Percentiles rank a stretch among this genome's conserved stretches.
Evolutionary conservation across 805 yeast genomes (phyloP).

Genomic region (Dipodascopsis tothii): DNA sequence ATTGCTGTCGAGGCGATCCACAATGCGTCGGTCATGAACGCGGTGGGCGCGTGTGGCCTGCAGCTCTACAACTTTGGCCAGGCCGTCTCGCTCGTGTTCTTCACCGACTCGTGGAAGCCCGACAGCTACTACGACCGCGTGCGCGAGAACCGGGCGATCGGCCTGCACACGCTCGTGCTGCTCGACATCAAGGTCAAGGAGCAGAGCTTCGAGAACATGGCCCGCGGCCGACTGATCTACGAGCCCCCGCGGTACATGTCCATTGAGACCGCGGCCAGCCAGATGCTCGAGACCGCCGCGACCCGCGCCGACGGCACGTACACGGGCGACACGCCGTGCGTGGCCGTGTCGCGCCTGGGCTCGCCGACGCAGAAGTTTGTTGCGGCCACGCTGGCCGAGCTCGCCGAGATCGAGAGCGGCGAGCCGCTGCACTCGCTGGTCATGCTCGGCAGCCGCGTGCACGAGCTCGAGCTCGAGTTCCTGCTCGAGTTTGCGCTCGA

Average conservation of each 20-base stretch:
- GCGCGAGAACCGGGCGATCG: slow-evolving; percentile 80
- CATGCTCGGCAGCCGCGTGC: slow-evolving; percentile 84
- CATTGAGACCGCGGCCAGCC: slow-evolving; percentile 81
- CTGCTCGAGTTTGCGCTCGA: slow-evolving; percentile 68
- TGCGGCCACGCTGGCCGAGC: slow-evolving; percentile 73
- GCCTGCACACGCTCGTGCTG: slow-evolving; percentile 81
- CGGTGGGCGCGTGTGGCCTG: slow-evolving; percentile 95
- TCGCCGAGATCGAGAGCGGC: slow-evolving; percentile 81
- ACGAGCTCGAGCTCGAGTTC: slow-evolving; percentile 84
- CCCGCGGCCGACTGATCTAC: slow-evolving; percentile 81
- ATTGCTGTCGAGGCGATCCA: slow-evolving; percentile 78
- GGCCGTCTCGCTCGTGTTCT: slow-evolving; percentile 92
- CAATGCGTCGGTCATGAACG: slow-evolving; percentile 96
- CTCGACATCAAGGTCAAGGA: slow-evolving; percentile 89
- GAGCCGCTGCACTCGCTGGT: slow-evolving; percentile 90
- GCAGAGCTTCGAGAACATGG: slow-evolving; percentile 89
- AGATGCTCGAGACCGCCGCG: slow-evolving; percentile 82
- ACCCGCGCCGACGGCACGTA: slow-evolving; percentile 68
- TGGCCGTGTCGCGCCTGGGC: slow-evolving; percentile 87
- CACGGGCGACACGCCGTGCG: slow-evolving; percentile 82
- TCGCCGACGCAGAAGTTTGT: slow-evolving; percentile 74
- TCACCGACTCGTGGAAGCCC: slow-evolving; percentile 93
- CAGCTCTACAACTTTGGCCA: slow-evolving; percentile 94
- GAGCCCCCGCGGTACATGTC: slow-evolving; percentile 98
- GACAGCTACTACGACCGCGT: slow-evolving; percentile 88